A percentile compares a stretch with the other conserved stretches of the same genome.
These are phyloP conservation scores for Ustilago cynodontis DNA, from an alignment of 1,284 basidiomycete species.

Conservation along the genomic window DNA sequence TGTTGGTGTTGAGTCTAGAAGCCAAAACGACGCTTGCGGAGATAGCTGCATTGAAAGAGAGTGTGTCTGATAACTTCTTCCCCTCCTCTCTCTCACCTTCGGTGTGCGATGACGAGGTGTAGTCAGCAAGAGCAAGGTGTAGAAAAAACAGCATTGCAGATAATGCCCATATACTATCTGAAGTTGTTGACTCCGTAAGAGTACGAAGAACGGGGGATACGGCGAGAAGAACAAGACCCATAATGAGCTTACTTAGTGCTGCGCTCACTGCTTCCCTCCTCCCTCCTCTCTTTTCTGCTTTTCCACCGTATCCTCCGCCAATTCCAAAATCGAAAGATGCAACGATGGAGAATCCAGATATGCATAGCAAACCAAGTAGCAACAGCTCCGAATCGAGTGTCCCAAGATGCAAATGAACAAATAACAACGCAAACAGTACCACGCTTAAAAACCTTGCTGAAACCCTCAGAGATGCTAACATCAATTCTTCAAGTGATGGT, in stretches of 20 bases:
- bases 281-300: background rate
- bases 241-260: constrained; percentile 72
- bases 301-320: background rate
- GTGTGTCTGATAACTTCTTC: constrained; percentile 71
- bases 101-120: constrained; percentile 63
- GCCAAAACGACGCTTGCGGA: constrained; percentile 94
- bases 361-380: background rate
- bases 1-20: constrained; percentile 84
- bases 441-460: constrained; percentile 47
- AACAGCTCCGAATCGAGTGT: constrained; percentile 28
- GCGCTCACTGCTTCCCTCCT: constrained; percentile 7
- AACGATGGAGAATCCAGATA: background rate
- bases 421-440: constrained; percentile 50
- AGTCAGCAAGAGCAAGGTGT: constrained; percentile 79
- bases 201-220: constrained; percentile 91
- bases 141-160: constrained; percentile 78
- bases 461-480: constrained; percentile 73
- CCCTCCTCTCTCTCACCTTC: constrained; percentile 1
- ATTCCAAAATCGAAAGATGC: background rate
- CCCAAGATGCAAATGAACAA: constrained; percentile 48
- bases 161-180: constrained; percentile 96
- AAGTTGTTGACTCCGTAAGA: constrained; percentile 91
- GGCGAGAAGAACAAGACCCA: constrained; percentile 87
- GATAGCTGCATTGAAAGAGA: constrained; percentile 94
- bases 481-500: constrained; percentile 80